phyloP scores from a whole-genome alignment of 306 rosid genomes.

The Begonia loranthoides region DNA sequence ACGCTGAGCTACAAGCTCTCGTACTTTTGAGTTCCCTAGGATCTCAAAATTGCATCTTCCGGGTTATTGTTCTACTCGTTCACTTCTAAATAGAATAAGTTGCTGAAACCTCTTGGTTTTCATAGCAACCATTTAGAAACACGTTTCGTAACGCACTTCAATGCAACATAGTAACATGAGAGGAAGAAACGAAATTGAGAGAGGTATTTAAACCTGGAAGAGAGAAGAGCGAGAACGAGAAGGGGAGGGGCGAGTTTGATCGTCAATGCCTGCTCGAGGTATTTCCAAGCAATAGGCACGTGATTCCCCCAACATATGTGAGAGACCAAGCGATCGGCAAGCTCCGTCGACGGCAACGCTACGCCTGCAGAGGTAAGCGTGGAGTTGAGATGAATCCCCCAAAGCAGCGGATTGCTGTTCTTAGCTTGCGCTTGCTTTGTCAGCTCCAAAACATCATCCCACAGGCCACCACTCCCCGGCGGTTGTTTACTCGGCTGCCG shows the following conservation, averaged over 20 bases:
- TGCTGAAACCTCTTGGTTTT: too few species aligned
- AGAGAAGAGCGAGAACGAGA: conserved; percentile 72
- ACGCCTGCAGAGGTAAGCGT: conserved; percentile 32
- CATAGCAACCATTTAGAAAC: too few species aligned
- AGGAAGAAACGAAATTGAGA: too few species aligned
- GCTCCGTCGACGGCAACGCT: conserved; percentile 60
- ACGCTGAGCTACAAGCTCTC: too few species aligned
- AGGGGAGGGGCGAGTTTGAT: conserved; percentile 47
- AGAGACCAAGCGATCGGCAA: conserved; percentile 62
- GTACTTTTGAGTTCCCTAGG: too few species aligned
- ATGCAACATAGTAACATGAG: too few species aligned
- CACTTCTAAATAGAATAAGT: too few species aligned
- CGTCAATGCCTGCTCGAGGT: conserved; percentile 50
- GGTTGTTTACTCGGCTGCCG: conserved; percentile 14
- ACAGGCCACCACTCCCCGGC: conserved; percentile 10
- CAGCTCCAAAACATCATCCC: conserved; percentile 43
- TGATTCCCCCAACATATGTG: conserved; percentile 65
- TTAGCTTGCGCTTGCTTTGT: conserved; percentile 48
- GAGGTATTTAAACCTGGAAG: conserved; percentile 30
- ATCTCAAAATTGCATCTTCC: too few species aligned
- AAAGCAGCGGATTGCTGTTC: conserved; percentile 45
- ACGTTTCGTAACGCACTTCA: too few species aligned
- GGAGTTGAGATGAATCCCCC: conserved; percentile 43
- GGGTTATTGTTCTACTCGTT: too few species aligned
- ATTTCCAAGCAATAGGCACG: conserved; percentile 70